Percentiles rank a stretch among this genome's conserved stretches.
Conservation (phyloP, 495 filamentous ascomycete genomes). For the Viridothelium virens region DNA sequence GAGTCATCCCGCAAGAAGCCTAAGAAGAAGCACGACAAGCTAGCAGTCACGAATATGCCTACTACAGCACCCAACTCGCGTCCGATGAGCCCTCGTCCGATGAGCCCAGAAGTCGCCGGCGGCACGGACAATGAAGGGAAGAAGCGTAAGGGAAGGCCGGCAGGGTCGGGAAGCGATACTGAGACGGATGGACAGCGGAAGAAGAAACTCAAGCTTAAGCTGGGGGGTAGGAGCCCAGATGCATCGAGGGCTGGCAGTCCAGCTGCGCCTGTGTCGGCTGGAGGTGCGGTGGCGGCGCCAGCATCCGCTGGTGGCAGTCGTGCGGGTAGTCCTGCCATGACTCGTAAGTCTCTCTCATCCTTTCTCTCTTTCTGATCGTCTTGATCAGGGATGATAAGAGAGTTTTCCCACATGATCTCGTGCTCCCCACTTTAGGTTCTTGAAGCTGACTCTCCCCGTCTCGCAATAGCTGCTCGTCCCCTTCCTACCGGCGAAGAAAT, state of each 20-base stretch:
- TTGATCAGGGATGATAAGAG: too few relatives aligned
- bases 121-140: constrained; percentile 17
- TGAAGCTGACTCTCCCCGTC: constrained; percentile 9
- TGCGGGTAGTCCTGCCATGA: constrained; percentile 31
- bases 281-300: constrained; percentile 47
- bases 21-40: constrained; percentile 51
- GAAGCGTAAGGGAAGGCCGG: constrained; percentile 43
- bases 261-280: constrained; percentile 34
- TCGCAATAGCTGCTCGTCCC: constrained; percentile 13
- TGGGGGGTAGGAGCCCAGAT: constrained; percentile 41
- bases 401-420: constrained; percentile 25
- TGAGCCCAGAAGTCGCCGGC: constrained; percentile 34
- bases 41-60: constrained; percentile 20
- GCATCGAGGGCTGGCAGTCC: constrained; percentile 34
- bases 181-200: constrained; percentile 70
- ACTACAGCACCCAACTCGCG: constrained; percentile 52
- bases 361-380: background rate
- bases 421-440: background rate
- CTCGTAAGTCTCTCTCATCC: constrained; percentile 16
- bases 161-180: constrained; percentile 68
- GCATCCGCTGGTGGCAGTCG: constrained; percentile 45
- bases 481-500: constrained; percentile 60
- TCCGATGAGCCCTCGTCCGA: constrained; percentile 48
- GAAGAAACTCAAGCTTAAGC: constrained; percentile 62
- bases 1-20: constrained; percentile 83